Evolutionary conservation across 2,329 filamentous ascomycete genomes (phyloP).

Genomic region (Thielaviopsis populi): DNA sequence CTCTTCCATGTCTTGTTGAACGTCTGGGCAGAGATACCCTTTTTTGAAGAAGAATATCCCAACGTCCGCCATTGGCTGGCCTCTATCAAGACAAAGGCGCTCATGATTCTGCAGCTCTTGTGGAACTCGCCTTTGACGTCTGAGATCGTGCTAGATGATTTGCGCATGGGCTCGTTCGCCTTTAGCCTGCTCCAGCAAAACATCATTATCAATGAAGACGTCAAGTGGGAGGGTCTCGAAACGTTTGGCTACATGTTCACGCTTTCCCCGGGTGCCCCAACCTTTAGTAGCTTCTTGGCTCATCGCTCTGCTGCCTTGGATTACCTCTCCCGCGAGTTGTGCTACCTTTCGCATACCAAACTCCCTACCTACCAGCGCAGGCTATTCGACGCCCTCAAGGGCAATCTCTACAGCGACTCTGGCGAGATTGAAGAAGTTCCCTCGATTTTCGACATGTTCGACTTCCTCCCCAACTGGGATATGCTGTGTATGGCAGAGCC

Average conservation of each 20-base stretch:
- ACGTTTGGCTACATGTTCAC: constrained; percentile 52
- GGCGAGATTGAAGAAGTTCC: constrained; percentile 52
- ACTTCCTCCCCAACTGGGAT: constrained; percentile 53
- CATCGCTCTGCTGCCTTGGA: constrained; percentile 66
- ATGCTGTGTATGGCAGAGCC: constrained; percentile 39
- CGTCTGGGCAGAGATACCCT: constrained; percentile 55
- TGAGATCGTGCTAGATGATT: constrained; percentile 57
- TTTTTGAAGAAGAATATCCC: constrained; percentile 36
- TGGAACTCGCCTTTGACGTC: constrained; percentile 74
- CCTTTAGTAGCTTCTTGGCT: constrained; percentile 62
- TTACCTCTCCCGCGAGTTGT: constrained; percentile 74
- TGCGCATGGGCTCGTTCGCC: constrained; percentile 67
- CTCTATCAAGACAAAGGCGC: constrained; percentile 49
- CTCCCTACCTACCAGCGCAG: constrained; percentile 55
- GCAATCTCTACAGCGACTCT: constrained; percentile 51
- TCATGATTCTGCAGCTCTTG: constrained; percentile 63
- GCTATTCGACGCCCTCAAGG: constrained; percentile 60
- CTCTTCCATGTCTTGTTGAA: constrained; percentile 71
- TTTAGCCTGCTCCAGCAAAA: constrained; percentile 61
- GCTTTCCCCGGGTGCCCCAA: constrained; percentile 43
- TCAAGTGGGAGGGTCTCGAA: constrained; percentile 58
- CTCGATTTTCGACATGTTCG: constrained; percentile 81
- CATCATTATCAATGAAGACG: constrained; percentile 50
- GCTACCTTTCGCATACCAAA: constrained; percentile 54
- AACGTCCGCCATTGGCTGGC: constrained; percentile 54